These are phyloP conservation scores for Mucor lusitanicus DNA, from an alignment of 371 early-diverging fungal species.

Conservation along the genomic window DNA sequence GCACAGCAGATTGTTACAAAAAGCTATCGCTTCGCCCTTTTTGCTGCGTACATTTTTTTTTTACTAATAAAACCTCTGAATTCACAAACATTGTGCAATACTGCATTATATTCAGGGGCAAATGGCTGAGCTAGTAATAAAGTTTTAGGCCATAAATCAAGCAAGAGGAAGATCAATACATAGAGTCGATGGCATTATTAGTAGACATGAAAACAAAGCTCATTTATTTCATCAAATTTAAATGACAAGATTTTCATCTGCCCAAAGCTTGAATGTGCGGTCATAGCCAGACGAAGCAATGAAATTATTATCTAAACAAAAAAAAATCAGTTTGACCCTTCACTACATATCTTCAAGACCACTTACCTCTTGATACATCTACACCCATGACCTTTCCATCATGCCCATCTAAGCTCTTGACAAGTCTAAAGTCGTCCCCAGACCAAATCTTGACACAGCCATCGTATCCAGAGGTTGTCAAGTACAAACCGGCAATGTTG, in stretches of 20 bases:
- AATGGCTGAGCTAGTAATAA: neutral
- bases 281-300: slow-evolving; percentile 90
- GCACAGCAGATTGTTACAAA: neutral
- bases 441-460: slow-evolving; percentile 93
- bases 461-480: slow-evolving; percentile 81
- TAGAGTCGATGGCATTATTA: too few relatives aligned
- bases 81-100: neutral
- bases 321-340: neutral
- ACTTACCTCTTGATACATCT: slow-evolving; percentile 78
- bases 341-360: neutral
- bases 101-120: neutral
- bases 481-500: slow-evolving; percentile 59
- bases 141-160: too few relatives aligned
- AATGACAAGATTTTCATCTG: slow-evolving; percentile 55
- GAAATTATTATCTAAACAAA: slow-evolving; percentile 67
- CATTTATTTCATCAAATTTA: slow-evolving; percentile 15
- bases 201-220: neutral
- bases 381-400: slow-evolving; percentile 91
- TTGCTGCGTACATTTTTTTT: neutral
- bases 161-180: too few relatives aligned
- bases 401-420: slow-evolving; percentile 85
- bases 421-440: slow-evolving; percentile 88
- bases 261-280: slow-evolving; percentile 94
- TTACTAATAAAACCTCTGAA: neutral
- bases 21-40: neutral